Evolutionary conservation across 768 basidiomycete species (phyloP), one percentile per base, ranked within the genome.

Genomic region (Cystofilobasidium macerans): DNA sequence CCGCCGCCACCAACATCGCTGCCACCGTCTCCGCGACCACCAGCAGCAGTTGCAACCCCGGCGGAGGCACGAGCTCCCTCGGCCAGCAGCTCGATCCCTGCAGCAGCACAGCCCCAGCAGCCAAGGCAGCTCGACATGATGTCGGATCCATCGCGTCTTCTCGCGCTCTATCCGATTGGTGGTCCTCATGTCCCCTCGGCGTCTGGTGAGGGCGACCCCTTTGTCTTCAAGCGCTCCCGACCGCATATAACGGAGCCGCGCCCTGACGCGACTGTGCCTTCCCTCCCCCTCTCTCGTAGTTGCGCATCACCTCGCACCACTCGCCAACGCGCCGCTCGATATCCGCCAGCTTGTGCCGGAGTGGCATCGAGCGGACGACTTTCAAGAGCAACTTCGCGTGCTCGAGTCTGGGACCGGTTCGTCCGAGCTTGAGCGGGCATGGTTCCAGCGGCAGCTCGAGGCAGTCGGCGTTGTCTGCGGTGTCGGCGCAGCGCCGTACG

Each of bases 91-190:
- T n/a, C 13, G 18, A 26, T 30, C 28, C 48, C 48, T 9, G 48
- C 13, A n/a, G 8, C 2, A 4, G 13, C n/a, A n/a, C 24, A 11
- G 24, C 48, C 32, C 57, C 35, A n/a, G 24, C 35, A 42, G 22
- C n/a, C n/a, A n/a, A n/a, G n/a, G n/a, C 38, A 60, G 26, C 58
- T 45, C 24, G 65, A 61, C 26, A 42, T 48, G 32, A 67, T 67
- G 42, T 56, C 65, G 45, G 60, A 67, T 35, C 60, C 65, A 30
- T 51, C 65, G 12, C 51, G 65, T 11, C 58, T 67, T 28, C 61
- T 67, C 22, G 65, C 65, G 13, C 26, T 67, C 18, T 67, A 67
- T 32, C 60, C 65, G 1, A 8, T 67, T 2, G 65, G 65, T 57
- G 58, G 58, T 20, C 65, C 65, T 1, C 53, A 54, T 32, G 60